These are phyloP conservation scores for Rhipidocladum racemiflorum DNA, from an alignment of 176 grass and related monocot genomes.

Conservation along the genomic window DNA sequence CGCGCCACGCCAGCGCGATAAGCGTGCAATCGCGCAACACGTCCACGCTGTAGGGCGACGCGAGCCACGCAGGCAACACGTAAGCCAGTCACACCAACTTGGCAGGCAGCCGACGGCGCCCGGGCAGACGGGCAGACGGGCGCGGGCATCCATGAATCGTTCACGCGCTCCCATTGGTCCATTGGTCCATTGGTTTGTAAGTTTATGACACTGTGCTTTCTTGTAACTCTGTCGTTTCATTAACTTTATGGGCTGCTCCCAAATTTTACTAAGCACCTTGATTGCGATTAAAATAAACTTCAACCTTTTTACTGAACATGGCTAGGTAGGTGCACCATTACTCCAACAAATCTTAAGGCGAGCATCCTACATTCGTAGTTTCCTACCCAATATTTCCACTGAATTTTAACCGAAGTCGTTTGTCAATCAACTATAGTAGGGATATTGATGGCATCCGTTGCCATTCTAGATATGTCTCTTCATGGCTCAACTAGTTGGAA, in stretches of 20 bases:
- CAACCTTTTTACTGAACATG: neutral
- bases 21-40: too few relatives aligned
- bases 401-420: neutral
- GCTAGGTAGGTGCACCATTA: neutral
- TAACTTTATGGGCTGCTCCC: neutral
- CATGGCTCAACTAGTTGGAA: too few relatives aligned
- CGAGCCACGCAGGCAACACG: too few relatives aligned
- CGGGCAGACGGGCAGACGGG: too few relatives aligned
- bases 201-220: too few relatives aligned
- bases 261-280: neutral
- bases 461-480: neutral
- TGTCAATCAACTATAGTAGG: neutral
- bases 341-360: too few relatives aligned
- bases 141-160: neutral
- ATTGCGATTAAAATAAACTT: neutral
- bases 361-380: neutral
- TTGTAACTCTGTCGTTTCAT: neutral
- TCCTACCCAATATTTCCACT: too few relatives aligned
- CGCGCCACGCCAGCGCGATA: too few relatives aligned
- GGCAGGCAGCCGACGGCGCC: too few relatives aligned
- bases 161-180: neutral
- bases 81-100: too few relatives aligned
- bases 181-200: neutral
- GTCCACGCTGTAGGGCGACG: too few relatives aligned
- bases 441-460: too few relatives aligned